Evolutionary conservation across 2,329 filamentous ascomycete species (phyloP), one percentile per base, ranked within the genome.

Genomic region (Trichophyton verrucosum): DNA sequence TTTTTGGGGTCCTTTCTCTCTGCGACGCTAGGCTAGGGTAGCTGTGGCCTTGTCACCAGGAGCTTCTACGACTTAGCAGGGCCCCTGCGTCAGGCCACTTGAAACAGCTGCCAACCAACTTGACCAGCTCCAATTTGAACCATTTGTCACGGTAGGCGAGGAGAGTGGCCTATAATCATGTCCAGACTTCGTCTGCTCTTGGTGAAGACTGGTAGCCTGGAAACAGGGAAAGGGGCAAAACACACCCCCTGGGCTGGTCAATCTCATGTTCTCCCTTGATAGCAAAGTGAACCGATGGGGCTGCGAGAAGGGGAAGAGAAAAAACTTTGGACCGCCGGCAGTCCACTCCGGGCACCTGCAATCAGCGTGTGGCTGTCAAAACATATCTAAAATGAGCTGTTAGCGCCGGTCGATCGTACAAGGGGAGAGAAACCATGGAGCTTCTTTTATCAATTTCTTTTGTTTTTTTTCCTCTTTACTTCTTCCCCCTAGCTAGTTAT

Each of bases 311-410:
- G 46, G 11, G 8, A 22, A 17, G 8, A 27, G 15, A 17, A 55
- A 55, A 55, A 55, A 27, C 27, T 30, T 33, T 55, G 27, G 51
- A 33, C 2, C 3, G 5, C 51, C 27, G 51, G 51, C 27, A 55
- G 51, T 55, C 51, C 51, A 55, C 51, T 55, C 51, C 51, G 56
- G 40, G 7, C 17, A 36, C 7, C 38, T 59, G 30, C 22, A 22
- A 17, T 62, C 61, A 63, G 24, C 59, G 53, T 27, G 61, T 63
- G 51, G 61, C 61, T 47, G 61, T 63, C 33, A 63, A 47, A 20
- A 63, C 61, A 22, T 63, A 63, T 42, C 61, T 63, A 49, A 17
- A 57, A 44, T 53, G n/a, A 49, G 27, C 42, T 42, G 27, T 62
- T 47, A 51, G 49, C 40, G 38, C 56, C n/a, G 7, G 51, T 36